Base-by-base conservation (phyloP, 371 early-diverging fungal species). In the Mucor mucedo region DNA sequence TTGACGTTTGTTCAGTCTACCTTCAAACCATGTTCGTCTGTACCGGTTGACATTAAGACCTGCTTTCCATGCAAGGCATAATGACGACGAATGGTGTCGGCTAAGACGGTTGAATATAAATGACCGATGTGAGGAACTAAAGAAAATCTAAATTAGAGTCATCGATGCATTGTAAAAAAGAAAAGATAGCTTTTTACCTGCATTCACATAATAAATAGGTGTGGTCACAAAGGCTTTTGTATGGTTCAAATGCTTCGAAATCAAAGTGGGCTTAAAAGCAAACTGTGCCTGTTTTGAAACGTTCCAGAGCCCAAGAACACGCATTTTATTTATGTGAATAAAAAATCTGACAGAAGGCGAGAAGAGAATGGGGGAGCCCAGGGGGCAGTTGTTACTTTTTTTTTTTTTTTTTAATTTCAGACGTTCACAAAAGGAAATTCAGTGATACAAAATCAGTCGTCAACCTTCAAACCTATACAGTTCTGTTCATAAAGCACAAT, bases 21-120 rank as follows among this genome's bases (percentile, higher is more conserved):
- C 85, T 98, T 98, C 5, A 93, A 82, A 4, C 98, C 98, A 76
- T 98, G 98, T 70, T 98, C 98, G 66, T 98, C 98, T 4, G 97
- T 97, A 41, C 98, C 98, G 1, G 95, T 94, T 27, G 87, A 83
- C 41, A 93, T 73, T 28, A 91, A 60, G 8, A 72, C 79, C 9
- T 74, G 68, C 14, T 80, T 70, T 27, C 94, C 94, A 49, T 83
- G 86, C 50, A 95, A 61, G 27, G 79, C 82, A 55, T 89, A 85
- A 71, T 87, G 95, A 13, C 97, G 80, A 54, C 84, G 85, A 21
- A 93, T 66, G 2, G 89, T 86, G 66, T 98, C 98, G 0, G 93
- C 91, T 4, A 97, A 74, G 1, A 97, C 92, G 1, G 90, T 80
- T 6, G 96, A 90, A 75, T 95, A 96, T 59, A 96, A 73, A 68